Evolutionary conservation across 2,329 filamentous ascomycete species (phyloP), one percentile per base, ranked within the genome.

Genomic region (Hypoxylon sp.): DNA sequence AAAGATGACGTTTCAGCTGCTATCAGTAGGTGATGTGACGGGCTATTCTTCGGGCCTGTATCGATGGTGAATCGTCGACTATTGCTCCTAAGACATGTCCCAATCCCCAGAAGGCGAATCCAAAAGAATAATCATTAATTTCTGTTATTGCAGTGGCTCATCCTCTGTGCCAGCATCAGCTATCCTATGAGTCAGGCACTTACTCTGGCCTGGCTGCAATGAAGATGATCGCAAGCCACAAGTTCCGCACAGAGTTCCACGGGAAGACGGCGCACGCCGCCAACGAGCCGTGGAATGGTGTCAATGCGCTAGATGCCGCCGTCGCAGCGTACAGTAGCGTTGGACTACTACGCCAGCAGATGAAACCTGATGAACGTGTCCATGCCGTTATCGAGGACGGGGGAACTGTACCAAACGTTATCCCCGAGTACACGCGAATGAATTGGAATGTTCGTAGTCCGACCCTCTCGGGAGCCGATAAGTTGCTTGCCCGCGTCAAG

Each of bases 391-490:
- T 83, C 47, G 74, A 76, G 39, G 75, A 76, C 3, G 81, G 78
- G n/a, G 80, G 79, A 22, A 77, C 73, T 0, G 76, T 76, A 4
- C 77, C 81, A 0, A 83, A 83, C 26, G 76, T 83, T 24, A 82
- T 83, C 19, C 78, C 79, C 1, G 78, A 80, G 17, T 79, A 80
- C 61, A 78, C 80, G 4, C 71, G 78, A 33, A 79, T 82, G 76
- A 78, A 80, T 59, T 83, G 79, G 76, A 79, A 80, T 44, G 78
- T 83, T 3, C 75, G 81, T 11, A 78, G 76, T 17, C 76, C 79
- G 1, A 81, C 78, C 0, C 73, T 80, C 5, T 74, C 71, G 5
- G 67, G 74, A 5, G 74, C 72, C 19, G 72, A 78, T 17, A 70
- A 66, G 14, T 62, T 82, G 14, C 64, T 75, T 6, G 59, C 65